These are phyloP conservation scores for Pseudonectria foliicola DNA, from an alignment of 2,329 filamentous ascomycete species.

Conservation along the genomic window DNA sequence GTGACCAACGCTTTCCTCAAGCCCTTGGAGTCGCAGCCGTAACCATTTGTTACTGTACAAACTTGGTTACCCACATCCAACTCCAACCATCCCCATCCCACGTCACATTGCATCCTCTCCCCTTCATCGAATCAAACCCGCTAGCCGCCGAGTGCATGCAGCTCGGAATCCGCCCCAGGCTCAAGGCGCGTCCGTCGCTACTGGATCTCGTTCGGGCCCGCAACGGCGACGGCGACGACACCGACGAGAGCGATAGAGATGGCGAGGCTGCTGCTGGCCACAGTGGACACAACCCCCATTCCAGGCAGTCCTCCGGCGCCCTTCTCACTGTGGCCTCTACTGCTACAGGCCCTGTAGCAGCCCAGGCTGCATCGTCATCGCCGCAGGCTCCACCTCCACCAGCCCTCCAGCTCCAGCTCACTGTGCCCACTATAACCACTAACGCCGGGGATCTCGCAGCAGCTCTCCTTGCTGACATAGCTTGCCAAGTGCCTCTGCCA, in stretches of 20 bases:
- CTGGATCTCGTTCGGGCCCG: constrained; percentile 41
- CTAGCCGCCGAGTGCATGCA: constrained; percentile 36
- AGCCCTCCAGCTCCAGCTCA: too few relatives aligned
- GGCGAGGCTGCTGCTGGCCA: constrained; percentile 2
- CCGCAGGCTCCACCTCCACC: constrained; percentile 23
- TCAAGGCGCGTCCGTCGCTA: constrained; percentile 47
- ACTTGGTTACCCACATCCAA: too few relatives aligned
- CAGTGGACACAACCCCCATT: constrained; percentile 1
- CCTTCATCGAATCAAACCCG: not conserved
- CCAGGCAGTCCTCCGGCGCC: constrained; percentile 4
- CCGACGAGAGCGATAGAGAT: constrained; percentile 3
- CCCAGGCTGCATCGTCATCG: constrained; percentile 26
- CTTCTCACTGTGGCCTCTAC: constrained; percentile 6
- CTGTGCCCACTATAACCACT: constrained; percentile 5
- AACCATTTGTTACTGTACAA: too few relatives aligned
- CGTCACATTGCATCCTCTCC: too few relatives aligned
- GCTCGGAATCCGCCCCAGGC: constrained; percentile 41
- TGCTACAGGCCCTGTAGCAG: constrained; percentile 16
- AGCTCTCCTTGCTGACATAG: constrained; percentile 27
- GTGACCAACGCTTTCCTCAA: too few relatives aligned
- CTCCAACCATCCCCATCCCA: not conserved
- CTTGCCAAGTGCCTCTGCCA: constrained; percentile 34
- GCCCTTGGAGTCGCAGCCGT: too few relatives aligned
- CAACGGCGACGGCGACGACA: constrained; percentile 19
- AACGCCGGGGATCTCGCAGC: constrained; percentile 9